Percentiles rank a stretch among this genome's conserved stretches.
Evolutionary conservation across 495 filamentous ascomycete species (phyloP).

Genomic region (Pseudevernia furfuracea): DNA sequence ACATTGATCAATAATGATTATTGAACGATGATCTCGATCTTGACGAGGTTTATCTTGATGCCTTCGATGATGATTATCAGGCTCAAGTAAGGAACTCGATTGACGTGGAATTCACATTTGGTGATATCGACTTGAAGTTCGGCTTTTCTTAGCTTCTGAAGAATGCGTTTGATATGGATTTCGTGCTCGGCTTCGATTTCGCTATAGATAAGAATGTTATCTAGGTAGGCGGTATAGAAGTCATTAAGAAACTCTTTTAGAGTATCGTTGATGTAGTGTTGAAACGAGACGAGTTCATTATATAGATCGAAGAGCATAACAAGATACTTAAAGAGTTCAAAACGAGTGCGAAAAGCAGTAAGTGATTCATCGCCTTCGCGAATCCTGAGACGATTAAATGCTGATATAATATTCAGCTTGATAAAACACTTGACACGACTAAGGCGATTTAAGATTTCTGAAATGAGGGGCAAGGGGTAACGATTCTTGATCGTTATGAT

Average conservation of each 20-base stretch:
- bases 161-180: conserved; percentile 14
- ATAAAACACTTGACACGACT: conserved; percentile 29
- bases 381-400: conserved; percentile 22
- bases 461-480: conserved; percentile 38
- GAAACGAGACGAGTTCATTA: conserved; percentile 24
- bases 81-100: conserved; percentile 22
- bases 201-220: conserved; percentile 26
- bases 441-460: conserved; percentile 33
- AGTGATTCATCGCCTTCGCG: conserved; percentile 29
- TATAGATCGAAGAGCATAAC: conserved; percentile 30
- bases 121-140: conserved; percentile 18
- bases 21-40: background rate
- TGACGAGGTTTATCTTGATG: conserved; percentile 18
- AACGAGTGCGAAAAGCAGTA: conserved; percentile 33
- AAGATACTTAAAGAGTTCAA: conserved; percentile 27
- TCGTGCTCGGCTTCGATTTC: conserved; percentile 14
- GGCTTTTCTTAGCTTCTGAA: conserved; percentile 16
- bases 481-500: conserved; percentile 35
- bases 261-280: conserved; percentile 29
- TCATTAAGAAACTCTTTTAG: conserved; percentile 11
- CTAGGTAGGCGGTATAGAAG: background rate
- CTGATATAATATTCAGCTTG: conserved; percentile 35
- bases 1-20: background rate
- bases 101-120: conserved; percentile 30
- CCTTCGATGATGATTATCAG: conserved; percentile 23